Base-by-base conservation (phyloP, 2,329 filamentous ascomycete genomes). In the Talaromyces atroroseus region DNA sequence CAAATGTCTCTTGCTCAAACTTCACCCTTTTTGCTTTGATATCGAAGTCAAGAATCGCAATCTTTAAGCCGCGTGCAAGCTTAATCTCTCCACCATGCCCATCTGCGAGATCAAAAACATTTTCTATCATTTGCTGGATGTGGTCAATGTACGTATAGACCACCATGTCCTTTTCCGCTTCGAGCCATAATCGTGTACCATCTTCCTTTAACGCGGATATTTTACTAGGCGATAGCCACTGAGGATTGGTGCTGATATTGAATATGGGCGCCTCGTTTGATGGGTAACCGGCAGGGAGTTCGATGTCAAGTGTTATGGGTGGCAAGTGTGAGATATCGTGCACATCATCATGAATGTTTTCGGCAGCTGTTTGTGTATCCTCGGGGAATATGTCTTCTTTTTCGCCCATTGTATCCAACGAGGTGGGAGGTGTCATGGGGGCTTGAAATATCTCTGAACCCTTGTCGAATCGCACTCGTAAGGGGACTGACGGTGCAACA, bases 1-100 rank as follows among this genome's bases (percentile, higher is more conserved):
- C 85, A 67, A 94, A 96, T 0, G 90, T 95, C 64, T 87, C 88
- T 62, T 84, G 84, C 59, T 94, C 86, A 68, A 96, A 97, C 0
- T 85, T 84, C 21, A 83, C 82, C 54, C 83, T 82, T 66, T 87
- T 88, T 6, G 88, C 85, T 59, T 86, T 85, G 58, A 83, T 85
- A 66, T 96, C 88, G 64, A 89, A 90, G 62, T 91, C 88, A 45
- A 96, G 71, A 14, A 96, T 78, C 5, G 85, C 81, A 18, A 89
- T 82, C 71, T 90, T 88, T 55, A 82, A 62, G 3, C 76, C 70
- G 5, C 71, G 69, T 0, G 80, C 68, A 14, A 85, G 68, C 23
- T 70, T 70, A n/a, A 83, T 65, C 59, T 75, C 72, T 2, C 71
- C 72, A 24, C 72, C 69, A 0, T 67, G 56, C 2, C 65, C 63